A percentile compares a stretch with the other conserved stretches of the same genome.
Conservation (phyloP, 2,329 filamentous ascomycete genomes). For the Xylaria sp. region DNA sequence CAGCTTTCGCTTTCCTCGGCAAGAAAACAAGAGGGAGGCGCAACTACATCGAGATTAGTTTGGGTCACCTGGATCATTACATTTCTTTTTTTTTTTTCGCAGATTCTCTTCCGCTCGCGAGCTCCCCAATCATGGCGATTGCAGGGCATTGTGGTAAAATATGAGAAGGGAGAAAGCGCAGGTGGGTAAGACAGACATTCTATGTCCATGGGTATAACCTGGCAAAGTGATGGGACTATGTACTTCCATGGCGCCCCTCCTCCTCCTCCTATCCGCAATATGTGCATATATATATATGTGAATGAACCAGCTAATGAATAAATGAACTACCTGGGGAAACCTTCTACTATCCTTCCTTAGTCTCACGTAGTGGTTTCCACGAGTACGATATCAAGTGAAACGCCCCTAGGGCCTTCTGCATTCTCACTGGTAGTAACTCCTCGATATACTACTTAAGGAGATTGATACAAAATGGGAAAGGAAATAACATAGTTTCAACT, state of each 20-base stretch:
- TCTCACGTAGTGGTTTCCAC: not conserved
- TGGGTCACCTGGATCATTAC: conserved; percentile 9
- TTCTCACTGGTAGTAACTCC: no score
- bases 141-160: not conserved
- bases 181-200: not conserved
- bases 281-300: no score
- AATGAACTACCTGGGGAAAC: not conserved
- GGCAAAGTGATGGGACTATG: not conserved
- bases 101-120: conserved; percentile 6
- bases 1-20: no score
- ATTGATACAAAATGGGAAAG: no score
- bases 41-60: conserved; percentile 19
- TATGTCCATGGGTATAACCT: not conserved
- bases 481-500: no score
- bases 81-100: conserved; percentile 11
- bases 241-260: not conserved
- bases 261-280: no score
- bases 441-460: no score
- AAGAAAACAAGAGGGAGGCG: conserved; percentile 4
- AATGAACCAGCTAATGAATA: not conserved
- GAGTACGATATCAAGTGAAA: not conserved
- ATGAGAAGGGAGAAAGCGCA: not conserved
- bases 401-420: no score
- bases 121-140: not conserved
- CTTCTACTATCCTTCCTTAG: not conserved